A percentile compares a stretch with the other conserved stretches of the same genome.
Conservation (phyloP, 495 filamentous ascomycete species). For the Corynascus novoguineensis region DNA sequence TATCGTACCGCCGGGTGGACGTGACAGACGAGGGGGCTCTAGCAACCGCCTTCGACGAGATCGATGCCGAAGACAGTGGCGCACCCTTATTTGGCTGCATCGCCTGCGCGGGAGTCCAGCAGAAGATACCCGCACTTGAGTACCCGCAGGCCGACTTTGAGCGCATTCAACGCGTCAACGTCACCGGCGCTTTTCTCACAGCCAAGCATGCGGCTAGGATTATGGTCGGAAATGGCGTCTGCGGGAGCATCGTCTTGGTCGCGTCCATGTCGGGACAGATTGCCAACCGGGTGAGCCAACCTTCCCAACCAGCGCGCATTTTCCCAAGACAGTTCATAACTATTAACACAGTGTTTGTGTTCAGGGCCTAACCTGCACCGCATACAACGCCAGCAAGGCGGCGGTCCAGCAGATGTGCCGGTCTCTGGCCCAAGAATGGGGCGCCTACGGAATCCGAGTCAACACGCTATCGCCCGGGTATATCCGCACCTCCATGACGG, state of each 20-base stretch:
- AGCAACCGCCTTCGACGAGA: background rate
- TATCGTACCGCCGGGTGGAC: background rate
- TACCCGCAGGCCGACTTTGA: slow-evolving; percentile 3
- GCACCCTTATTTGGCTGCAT: background rate
- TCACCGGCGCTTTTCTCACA: slow-evolving; percentile 1
- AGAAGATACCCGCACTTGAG: background rate
- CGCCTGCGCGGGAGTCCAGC: slow-evolving; percentile 1
- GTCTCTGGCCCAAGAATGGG: slow-evolving; percentile 1
- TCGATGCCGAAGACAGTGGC: background rate
- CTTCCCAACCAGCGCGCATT: background rate
- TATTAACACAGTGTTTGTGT: no score
- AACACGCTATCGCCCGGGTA: background rate
- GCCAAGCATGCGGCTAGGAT: slow-evolving; percentile 2
- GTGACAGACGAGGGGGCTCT: slow-evolving; percentile 3
- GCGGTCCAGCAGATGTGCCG: slow-evolving; percentile 6
- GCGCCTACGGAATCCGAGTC: background rate
- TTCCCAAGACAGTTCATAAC: no score
- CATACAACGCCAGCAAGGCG: slow-evolving; percentile 4
- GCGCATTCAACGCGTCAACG: slow-evolving; percentile 1
- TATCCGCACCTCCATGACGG: slow-evolving; percentile 4
- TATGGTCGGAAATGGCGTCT: background rate
- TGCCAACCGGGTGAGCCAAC: background rate
- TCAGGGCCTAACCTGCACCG: slow-evolving; percentile 5
- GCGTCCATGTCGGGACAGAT: slow-evolving; percentile 6
- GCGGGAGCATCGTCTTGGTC: background rate